Conservation (phyloP, 305 asterid genomes). For the Fraxinus albicans region DNA sequence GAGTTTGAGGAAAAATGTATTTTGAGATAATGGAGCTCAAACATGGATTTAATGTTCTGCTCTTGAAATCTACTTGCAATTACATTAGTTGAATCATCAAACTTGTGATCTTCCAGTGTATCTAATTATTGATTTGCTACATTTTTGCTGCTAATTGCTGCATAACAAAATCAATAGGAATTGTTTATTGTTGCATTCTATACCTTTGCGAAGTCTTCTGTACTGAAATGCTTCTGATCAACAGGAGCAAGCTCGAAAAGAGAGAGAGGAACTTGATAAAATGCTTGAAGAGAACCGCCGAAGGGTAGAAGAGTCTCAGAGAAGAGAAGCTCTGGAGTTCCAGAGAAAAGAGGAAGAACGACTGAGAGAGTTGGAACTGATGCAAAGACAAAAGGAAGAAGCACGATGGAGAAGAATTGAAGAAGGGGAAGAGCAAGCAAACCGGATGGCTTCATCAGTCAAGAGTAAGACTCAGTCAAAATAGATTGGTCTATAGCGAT, state of each 20-base stretch:
- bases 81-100: neutral
- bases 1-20: too few relatives aligned
- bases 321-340: slow-evolving; percentile 75
- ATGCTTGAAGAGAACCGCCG: slow-evolving; percentile 91
- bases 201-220: neutral
- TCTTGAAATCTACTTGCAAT: neutral
- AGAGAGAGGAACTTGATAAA: slow-evolving; percentile 92
- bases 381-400: slow-evolving; percentile 90
- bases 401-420: slow-evolving; percentile 71
- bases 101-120: neutral
- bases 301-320: slow-evolving; percentile 91
- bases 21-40: too few relatives aligned
- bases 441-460: slow-evolving; percentile 31
- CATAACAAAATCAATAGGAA: neutral
- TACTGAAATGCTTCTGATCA: slow-evolving; percentile 3
- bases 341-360: slow-evolving; percentile 88
- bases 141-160: neutral
- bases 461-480: slow-evolving; percentile 51
- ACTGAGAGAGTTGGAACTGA: slow-evolving; percentile 72
- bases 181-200: neutral
- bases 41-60: neutral
- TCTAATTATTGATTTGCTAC: neutral
- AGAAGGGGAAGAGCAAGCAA: slow-evolving; percentile 67
- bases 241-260: slow-evolving; percentile 87
- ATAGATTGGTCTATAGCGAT: slow-evolving; percentile 36